These are phyloP conservation scores for Mucor irregularis DNA, from an alignment of 371 early-diverging fungal genomes.

Conservation along the genomic window DNA sequence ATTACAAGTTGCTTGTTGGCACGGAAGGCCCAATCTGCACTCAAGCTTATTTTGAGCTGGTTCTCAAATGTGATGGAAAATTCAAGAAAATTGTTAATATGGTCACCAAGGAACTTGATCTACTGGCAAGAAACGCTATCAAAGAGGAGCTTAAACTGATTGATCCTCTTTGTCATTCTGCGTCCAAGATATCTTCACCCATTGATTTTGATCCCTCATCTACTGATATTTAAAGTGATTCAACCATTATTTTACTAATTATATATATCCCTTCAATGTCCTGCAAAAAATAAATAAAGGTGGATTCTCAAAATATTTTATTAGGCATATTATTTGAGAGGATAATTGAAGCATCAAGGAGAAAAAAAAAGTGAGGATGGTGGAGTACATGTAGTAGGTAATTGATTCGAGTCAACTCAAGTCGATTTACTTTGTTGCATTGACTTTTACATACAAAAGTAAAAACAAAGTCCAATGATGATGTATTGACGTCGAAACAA, in stretches of 20 bases:
- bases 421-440: too few relatives aligned
- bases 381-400: too few relatives aligned
- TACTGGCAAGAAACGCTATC: slow-evolving; percentile 52
- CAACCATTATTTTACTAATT: background rate
- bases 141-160: slow-evolving; percentile 55
- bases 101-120: slow-evolving; percentile 58
- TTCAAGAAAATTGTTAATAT: slow-evolving; percentile 22
- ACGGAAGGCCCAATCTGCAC: slow-evolving; percentile 40
- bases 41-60: slow-evolving; percentile 55
- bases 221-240: slow-evolving; percentile 21
- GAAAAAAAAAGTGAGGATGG: too few relatives aligned
- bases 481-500: too few relatives aligned
- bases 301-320: too few relatives aligned
- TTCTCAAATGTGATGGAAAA: slow-evolving; percentile 57
- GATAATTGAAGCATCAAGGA: too few relatives aligned
- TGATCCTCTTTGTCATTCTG: slow-evolving; percentile 46
- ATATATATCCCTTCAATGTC: too few relatives aligned
- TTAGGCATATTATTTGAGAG: too few relatives aligned
- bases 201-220: slow-evolving; percentile 42
- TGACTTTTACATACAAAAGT: too few relatives aligned
- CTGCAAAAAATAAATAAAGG: too few relatives aligned
- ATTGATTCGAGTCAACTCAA: too few relatives aligned
- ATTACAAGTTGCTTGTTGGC: slow-evolving; percentile 46
- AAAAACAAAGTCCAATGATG: too few relatives aligned
- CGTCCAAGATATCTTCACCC: slow-evolving; percentile 31